Percentiles rank a stretch among this genome's conserved stretches.
Evolutionary conservation across 345 rosid genomes (phyloP).

Genomic region (Citrus cavaleriei): DNA sequence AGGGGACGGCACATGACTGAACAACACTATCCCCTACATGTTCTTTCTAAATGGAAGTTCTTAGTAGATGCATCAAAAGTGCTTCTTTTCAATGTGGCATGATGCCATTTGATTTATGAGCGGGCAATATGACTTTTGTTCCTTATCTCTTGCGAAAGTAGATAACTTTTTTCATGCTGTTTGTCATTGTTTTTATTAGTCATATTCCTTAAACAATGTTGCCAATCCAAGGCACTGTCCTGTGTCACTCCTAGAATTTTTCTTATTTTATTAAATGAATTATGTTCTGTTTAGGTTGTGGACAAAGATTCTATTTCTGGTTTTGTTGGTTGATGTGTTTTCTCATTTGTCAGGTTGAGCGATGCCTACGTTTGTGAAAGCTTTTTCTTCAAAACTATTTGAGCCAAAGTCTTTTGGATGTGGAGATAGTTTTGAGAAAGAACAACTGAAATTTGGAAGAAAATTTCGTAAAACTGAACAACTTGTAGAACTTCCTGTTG

Average conservation of each 20-base stretch:
- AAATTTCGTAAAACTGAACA: constrained; percentile 55
- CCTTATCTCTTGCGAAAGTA: background rate
- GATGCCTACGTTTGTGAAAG: constrained; percentile 60
- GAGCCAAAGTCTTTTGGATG: constrained; percentile 26
- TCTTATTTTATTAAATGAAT: background rate
- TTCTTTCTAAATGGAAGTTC: background rate
- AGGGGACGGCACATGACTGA: background rate
- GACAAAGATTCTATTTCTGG: background rate
- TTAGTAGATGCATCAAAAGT: background rate
- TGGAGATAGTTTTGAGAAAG: constrained; percentile 33
- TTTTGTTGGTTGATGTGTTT: constrained; percentile 5
- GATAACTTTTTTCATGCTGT: constrained; percentile 10
- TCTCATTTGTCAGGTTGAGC: constrained; percentile 52
- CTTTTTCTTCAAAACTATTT: constrained; percentile 39
- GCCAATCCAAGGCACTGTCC: background rate
- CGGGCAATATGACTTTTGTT: background rate
- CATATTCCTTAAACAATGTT: background rate
- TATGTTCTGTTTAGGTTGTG: background rate
- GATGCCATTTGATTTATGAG: background rate
- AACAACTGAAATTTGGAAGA: constrained; percentile 71
- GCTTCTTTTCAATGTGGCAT: background rate
- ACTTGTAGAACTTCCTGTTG: constrained; percentile 74
- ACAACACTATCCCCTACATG: background rate
- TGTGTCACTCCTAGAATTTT: background rate
- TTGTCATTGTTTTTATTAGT: constrained; percentile 3